These are phyloP conservation scores for Colletotrichum cereale DNA, from an alignment of 2,329 filamentous ascomycete genomes.

Conservation along the genomic window DNA sequence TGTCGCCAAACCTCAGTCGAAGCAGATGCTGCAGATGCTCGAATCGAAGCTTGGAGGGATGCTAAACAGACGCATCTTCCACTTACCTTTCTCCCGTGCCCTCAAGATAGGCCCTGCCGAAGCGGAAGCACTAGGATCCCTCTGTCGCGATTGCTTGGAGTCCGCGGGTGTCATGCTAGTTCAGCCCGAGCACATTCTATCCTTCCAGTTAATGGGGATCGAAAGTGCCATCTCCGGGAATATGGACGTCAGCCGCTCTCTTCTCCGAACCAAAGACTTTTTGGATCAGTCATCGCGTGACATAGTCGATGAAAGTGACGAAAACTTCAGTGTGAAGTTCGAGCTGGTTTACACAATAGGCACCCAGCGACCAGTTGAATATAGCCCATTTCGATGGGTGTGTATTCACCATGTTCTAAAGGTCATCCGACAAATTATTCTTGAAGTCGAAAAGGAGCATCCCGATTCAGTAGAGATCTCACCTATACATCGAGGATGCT, in stretches of 20 bases:
- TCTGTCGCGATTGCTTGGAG: constrained; percentile 61
- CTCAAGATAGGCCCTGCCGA: constrained; percentile 50
- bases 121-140: constrained; percentile 50
- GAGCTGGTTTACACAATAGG: constrained; percentile 75
- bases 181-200: constrained; percentile 74
- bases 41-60: constrained; percentile 67
- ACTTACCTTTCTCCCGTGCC: constrained; percentile 70
- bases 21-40: constrained; percentile 71
- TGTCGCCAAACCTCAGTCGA: constrained; percentile 70
- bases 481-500: neutral
- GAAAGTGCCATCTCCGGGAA: constrained; percentile 57
- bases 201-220: constrained; percentile 71
- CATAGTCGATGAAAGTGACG: constrained; percentile 75
- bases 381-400: constrained; percentile 67
- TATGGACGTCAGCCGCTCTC: constrained; percentile 45
- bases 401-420: constrained; percentile 66
- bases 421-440: constrained; percentile 52
- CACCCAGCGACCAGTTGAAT: constrained; percentile 61
- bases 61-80: constrained; percentile 64
- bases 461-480: constrained; percentile 59
- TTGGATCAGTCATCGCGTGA: constrained; percentile 62
- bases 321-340: too few relatives aligned
- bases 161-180: constrained; percentile 68
- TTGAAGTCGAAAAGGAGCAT: constrained; percentile 46
- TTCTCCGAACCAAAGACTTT: constrained; percentile 59